Evolutionary conservation across 192 early-diverging fungal species (phyloP), one percentile per base, ranked within the genome.

Genomic region (Linnemannia elongata): DNA sequence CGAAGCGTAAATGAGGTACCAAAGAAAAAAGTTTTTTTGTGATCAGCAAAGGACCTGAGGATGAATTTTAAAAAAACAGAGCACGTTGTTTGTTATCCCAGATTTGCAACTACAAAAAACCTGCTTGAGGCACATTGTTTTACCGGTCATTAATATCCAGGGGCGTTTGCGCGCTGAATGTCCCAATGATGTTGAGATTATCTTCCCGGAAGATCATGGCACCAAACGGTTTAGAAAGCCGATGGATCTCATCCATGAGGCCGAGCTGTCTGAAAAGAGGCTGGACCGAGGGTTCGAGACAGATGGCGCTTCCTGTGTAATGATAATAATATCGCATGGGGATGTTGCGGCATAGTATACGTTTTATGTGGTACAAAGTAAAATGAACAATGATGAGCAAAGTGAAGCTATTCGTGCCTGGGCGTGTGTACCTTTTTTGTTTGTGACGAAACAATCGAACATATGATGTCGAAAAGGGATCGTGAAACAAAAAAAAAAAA

Each of bases 131-230:
- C 22, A 38, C 10, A 22, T 44, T 5, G 38, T n/a, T 71, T 69
- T 73, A 82, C 81, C 81, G 74, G 33, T 82, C 81, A 49, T 82
- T 77, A 30, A 77, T 77, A 33, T 82, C 57, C n/a, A 82, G 15
- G 3, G 81, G 81, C 6, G 18, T 72, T 42, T 55, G 69, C 27
- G 69, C 45, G 35, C 44, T 73, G 33, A 73, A 82, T 0, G 69
- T 77, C 24, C 81, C 81, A 33, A 77, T 77, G 42, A 77, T 33
- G 6, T 77, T 42, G 57, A 77, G 6, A 18, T 72, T 57, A n/a
- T 60, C 71, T n/a, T 82, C 81, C 8, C 81, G 52, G 39, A 82
- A 77, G 41, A 72, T 71, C 70, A 77, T 63, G 6, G 75, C 69
- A 18, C 81, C 81, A 74, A 82, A 82, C 15, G 81, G 81, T 54